Percentiles rank a stretch among this genome's conserved stretches.
phyloP scores from a whole-genome alignment of 2,329 filamentous ascomycete species.

The Aspergillus awamori region DNA sequence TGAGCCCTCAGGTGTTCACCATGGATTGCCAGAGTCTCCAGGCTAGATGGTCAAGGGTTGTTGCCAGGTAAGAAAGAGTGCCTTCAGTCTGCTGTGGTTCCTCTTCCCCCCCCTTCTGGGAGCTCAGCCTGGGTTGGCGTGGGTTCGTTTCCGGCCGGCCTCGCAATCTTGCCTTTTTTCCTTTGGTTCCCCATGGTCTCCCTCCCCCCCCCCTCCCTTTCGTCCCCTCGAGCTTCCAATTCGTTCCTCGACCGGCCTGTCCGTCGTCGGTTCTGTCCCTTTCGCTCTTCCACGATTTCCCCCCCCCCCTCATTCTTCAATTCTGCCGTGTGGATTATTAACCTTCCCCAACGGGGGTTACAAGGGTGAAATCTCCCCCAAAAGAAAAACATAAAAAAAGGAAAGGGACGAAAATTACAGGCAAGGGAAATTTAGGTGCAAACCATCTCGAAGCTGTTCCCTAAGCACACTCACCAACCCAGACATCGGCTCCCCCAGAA shows the following conservation, averaged over 20 bases:
- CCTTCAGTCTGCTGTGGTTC: not conserved
- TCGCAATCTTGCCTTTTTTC: conserved; percentile 14
- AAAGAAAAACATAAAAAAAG: not conserved
- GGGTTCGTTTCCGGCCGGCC: conserved; percentile 18
- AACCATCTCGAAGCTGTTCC: not conserved
- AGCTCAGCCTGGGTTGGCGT: conserved; percentile 5
- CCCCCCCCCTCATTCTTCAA: not conserved
- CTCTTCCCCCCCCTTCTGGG: too few species aligned
- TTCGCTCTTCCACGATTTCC: conserved; percentile 1
- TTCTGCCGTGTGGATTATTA: conserved; percentile 1
- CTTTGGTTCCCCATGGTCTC: conserved; percentile 13
- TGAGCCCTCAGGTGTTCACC: conserved; percentile 17
- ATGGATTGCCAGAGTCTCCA: not conserved
- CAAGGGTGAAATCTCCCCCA: not conserved
- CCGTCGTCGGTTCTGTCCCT: conserved; percentile 9
- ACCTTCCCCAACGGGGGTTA: not conserved
- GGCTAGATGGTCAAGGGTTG: not conserved
- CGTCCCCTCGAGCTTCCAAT: conserved; percentile 13
- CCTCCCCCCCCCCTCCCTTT: not conserved
- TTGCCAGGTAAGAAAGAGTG: not conserved
- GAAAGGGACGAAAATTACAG: not conserved
- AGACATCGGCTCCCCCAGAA: conserved; percentile 12
- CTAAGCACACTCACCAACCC: not conserved
- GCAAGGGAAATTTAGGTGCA: not conserved
- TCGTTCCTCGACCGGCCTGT: conserved; percentile 13